A percentile compares a stretch with the other conserved stretches of the same genome.
Evolutionary conservation across 495 filamentous ascomycete species (phyloP).

Genomic region (Bryoglossum gracile): DNA sequence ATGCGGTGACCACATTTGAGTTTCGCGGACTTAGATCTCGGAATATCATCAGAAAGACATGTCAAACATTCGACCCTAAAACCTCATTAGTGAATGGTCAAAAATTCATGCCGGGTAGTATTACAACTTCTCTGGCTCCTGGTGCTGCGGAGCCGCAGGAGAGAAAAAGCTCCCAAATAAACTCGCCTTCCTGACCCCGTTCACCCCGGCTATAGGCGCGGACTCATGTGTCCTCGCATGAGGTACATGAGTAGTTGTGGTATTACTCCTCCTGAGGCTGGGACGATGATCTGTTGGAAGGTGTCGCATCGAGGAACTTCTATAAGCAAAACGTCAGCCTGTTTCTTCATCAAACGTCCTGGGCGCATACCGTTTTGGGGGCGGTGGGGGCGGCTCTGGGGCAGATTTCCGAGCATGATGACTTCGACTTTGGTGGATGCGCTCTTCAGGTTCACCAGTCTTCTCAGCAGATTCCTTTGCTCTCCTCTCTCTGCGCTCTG

Average conservation of each 20-base stretch:
- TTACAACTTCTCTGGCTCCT: slow-evolving; percentile 23
- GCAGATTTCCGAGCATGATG: slow-evolving; percentile 18
- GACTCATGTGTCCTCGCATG: background rate
- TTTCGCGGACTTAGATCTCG: slow-evolving; percentile 52
- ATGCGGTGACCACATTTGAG: slow-evolving; percentile 70
- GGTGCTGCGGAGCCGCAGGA: slow-evolving; percentile 8
- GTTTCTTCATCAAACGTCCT: too few relatives aligned
- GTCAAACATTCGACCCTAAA: slow-evolving; percentile 58
- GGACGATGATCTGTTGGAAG: slow-evolving; percentile 7
- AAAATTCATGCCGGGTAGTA: background rate
- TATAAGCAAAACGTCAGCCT: slow-evolving; percentile 12
- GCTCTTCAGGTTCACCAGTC: slow-evolving; percentile 8
- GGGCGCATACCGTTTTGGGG: slow-evolving; percentile 9
- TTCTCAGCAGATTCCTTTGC: slow-evolving; percentile 4
- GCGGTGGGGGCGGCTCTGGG: slow-evolving; percentile 8
- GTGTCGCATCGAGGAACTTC: slow-evolving; percentile 12
- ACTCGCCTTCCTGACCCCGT: slow-evolving; percentile 14
- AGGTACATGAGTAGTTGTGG: slow-evolving; percentile 16
- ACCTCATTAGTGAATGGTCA: background rate
- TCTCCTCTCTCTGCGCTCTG: slow-evolving; percentile 5
- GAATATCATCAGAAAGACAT: slow-evolving; percentile 57
- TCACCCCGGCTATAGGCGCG: slow-evolving; percentile 4
- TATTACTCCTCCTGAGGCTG: slow-evolving; percentile 19
- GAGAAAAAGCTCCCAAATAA: slow-evolving; percentile 21
- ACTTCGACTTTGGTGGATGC: slow-evolving; percentile 9